A percentile compares a stretch with the other conserved stretches of the same genome.
These are phyloP conservation scores for Arxiozyma bovina DNA, from an alignment of 1,139 yeast genomes.

Conservation along the genomic window DNA sequence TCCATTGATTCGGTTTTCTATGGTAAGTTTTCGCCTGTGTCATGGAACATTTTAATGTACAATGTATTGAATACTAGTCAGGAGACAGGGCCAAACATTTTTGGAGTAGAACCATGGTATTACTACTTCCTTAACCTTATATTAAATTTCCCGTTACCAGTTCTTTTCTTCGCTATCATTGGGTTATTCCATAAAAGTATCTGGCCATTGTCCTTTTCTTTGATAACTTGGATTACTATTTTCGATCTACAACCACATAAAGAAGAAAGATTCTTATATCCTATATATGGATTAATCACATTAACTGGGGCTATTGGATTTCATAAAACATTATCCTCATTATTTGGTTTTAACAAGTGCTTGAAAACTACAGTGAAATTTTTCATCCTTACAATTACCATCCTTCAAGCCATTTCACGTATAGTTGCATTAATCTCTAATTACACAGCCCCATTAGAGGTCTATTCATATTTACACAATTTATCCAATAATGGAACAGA, in stretches of 20 bases:
- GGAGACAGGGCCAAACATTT: slow-evolving; percentile 76
- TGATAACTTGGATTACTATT: slow-evolving; percentile 56
- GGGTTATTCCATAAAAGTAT: slow-evolving; percentile 25
- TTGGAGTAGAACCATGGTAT: slow-evolving; percentile 77
- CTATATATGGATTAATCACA: slow-evolving; percentile 63
- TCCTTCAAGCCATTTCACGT: slow-evolving; percentile 31
- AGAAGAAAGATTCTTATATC: slow-evolving; percentile 86
- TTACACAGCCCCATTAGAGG: slow-evolving; percentile 52
- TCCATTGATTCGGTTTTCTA: slow-evolving; percentile 60
- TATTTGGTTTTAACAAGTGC: slow-evolving; percentile 7
- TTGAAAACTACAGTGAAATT: slow-evolving; percentile 6
- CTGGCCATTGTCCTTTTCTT: slow-evolving; percentile 36
- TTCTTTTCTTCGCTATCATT: slow-evolving; percentile 24
- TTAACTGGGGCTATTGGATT: slow-evolving; percentile 54
- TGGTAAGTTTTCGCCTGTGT: slow-evolving; percentile 56
- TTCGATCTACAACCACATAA: slow-evolving; percentile 79
- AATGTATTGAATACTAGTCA: slow-evolving; percentile 70
- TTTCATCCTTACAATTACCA: slow-evolving; percentile 11
- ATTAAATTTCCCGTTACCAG: slow-evolving; percentile 55
- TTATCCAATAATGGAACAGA: slow-evolving; percentile 6
- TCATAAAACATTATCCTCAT: slow-evolving; percentile 25
- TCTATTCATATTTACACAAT: slow-evolving; percentile 31
- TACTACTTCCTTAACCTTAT: slow-evolving; percentile 64
- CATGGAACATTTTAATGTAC: slow-evolving; percentile 73
- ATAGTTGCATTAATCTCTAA: slow-evolving; percentile 44